A percentile compares a stretch with the other conserved stretches of the same genome.
Evolutionary conservation across 2,329 filamentous ascomycete species (phyloP).

Genomic region (Escovopsis weberi): DNA sequence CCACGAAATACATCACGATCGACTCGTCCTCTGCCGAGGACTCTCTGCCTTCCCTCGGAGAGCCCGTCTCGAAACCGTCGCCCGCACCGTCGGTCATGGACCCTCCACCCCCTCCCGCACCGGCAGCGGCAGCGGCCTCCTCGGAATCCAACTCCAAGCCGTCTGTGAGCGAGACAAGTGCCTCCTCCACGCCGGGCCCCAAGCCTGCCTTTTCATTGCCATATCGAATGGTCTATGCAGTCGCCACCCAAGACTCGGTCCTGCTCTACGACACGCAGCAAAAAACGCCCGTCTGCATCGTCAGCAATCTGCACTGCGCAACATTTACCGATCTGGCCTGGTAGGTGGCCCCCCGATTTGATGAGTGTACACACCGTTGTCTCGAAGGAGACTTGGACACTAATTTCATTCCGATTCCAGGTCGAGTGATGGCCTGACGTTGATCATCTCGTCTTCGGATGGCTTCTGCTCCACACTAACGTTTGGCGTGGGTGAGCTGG

Average conservation of each 20-base stretch:
- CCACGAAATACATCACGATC: slow-evolving; percentile 83
- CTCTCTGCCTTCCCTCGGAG: slow-evolving; percentile 67
- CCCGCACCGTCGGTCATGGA: slow-evolving; percentile 58
- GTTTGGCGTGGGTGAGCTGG: slow-evolving; percentile 72
- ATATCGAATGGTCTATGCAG: slow-evolving; percentile 91
- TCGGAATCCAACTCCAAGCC: slow-evolving; percentile 35
- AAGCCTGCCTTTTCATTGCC: slow-evolving; percentile 68
- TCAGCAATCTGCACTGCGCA: slow-evolving; percentile 93
- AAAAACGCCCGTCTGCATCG: slow-evolving; percentile 79
- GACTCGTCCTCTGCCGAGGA: slow-evolving; percentile 85
- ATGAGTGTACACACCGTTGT: neutral
- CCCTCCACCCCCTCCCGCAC: slow-evolving; percentile 53
- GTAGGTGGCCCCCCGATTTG: slow-evolving; percentile 35
- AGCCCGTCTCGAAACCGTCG: slow-evolving; percentile 55
- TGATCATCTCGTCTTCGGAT: slow-evolving; percentile 95
- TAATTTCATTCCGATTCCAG: slow-evolving; percentile 20
- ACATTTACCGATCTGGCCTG: slow-evolving; percentile 95
- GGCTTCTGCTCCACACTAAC: slow-evolving; percentile 91
- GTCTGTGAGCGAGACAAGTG: slow-evolving; percentile 28
- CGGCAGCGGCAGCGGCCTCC: slow-evolving; percentile 32
- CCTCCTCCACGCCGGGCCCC: slow-evolving; percentile 34
- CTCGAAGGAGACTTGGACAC: neutral
- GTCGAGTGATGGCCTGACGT: slow-evolving; percentile 36
- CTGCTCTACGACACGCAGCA: slow-evolving; percentile 96
- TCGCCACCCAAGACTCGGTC: slow-evolving; percentile 91